Conservation (phyloP, 2,329 filamentous ascomycete genomes). For the Ophiosphaerella herpotricha region DNA sequence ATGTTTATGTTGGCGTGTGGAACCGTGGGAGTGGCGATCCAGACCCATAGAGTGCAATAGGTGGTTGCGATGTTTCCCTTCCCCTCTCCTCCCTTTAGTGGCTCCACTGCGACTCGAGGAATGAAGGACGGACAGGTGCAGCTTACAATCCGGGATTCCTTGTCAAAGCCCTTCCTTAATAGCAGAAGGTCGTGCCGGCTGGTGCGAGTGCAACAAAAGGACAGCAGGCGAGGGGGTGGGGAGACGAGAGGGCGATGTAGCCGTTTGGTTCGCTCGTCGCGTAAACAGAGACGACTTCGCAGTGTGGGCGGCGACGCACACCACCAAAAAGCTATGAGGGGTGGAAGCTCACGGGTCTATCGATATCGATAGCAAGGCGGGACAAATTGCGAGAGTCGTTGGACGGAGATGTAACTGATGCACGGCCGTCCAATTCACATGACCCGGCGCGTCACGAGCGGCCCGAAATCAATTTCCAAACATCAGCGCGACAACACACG, state of each 20-base stretch:
- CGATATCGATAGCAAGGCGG: slow-evolving; percentile 10
- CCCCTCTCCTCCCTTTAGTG: background rate
- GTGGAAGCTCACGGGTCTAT: slow-evolving; percentile 2
- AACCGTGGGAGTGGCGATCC: slow-evolving; percentile 12
- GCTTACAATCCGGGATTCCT: slow-evolving; percentile 2
- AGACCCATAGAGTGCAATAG: slow-evolving; percentile 2
- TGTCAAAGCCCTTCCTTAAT: background rate
- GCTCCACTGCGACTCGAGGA: slow-evolving; percentile 21
- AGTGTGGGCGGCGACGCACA: slow-evolving; percentile 1
- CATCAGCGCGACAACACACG: too few species aligned
- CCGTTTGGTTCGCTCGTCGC: slow-evolving; percentile 4
- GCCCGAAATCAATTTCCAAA: too few species aligned
- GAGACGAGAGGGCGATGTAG: background rate
- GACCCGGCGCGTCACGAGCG: background rate
- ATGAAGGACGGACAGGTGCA: slow-evolving; percentile 6
- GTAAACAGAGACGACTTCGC: slow-evolving; percentile 4
- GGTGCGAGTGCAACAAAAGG: background rate
- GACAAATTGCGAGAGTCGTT: slow-evolving; percentile 1
- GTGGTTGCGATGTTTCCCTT: too few species aligned
- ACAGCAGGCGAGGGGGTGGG: background rate
- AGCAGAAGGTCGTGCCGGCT: background rate
- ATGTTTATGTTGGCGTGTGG: slow-evolving; percentile 1
- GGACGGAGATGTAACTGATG: background rate
- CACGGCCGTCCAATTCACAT: background rate
- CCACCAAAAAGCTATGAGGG: background rate